Conservation (phyloP, 371 early-diverging fungal species). For the Mucor circinelloides region DNA sequence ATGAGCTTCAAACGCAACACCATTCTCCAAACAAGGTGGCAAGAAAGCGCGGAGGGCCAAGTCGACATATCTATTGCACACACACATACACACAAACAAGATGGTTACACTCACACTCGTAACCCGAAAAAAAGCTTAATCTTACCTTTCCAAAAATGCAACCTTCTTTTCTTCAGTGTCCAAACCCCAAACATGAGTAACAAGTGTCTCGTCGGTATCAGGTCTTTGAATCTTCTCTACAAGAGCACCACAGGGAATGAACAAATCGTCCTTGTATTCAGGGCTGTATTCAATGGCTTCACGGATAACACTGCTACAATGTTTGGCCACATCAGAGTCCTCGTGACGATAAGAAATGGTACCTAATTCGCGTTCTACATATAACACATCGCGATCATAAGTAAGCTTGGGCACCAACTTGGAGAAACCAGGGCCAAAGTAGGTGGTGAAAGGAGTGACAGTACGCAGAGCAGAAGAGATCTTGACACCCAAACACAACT, state of each 20-base stretch:
- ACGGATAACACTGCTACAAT: constrained; percentile 68
- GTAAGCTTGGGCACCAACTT: constrained; percentile 50
- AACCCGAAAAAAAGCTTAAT: background rate
- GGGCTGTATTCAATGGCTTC: constrained; percentile 54
- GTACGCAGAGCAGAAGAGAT: constrained; percentile 76
- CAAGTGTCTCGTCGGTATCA: constrained; percentile 51
- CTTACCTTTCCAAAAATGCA: constrained; percentile 54
- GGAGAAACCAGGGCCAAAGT: constrained; percentile 67
- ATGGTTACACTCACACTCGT: background rate
- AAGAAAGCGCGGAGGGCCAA: constrained; percentile 64
- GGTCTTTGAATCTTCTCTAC: constrained; percentile 59
- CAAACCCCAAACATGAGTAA: constrained; percentile 56
- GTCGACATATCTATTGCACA: constrained; percentile 37
- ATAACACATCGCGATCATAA: constrained; percentile 46
- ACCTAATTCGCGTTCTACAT: constrained; percentile 60
- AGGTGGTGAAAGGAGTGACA: constrained; percentile 71
- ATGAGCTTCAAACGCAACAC: constrained; percentile 77
- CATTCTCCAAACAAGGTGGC: constrained; percentile 66
- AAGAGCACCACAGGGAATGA: constrained; percentile 68
- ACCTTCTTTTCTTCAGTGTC: constrained; percentile 56
- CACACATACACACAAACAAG: no score
- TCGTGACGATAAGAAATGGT: constrained; percentile 53
- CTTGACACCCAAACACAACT: constrained; percentile 71
- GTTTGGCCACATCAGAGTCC: constrained; percentile 69
- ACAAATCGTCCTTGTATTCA: constrained; percentile 48